Evolutionary conservation across 1,284 basidiomycete species (phyloP).

Genomic region (Ganoderma lucidum): DNA sequence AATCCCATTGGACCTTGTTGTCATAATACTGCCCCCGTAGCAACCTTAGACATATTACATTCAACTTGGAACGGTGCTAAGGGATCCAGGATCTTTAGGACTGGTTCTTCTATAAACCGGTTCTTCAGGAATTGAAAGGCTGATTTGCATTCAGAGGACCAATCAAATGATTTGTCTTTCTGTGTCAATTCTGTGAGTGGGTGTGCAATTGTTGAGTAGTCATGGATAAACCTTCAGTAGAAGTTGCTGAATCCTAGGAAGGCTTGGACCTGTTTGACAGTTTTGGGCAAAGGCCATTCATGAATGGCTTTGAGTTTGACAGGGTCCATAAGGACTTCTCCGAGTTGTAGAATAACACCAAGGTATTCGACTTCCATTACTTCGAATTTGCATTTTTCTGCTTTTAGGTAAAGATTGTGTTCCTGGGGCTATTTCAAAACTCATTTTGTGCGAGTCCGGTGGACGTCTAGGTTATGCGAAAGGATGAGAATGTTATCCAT

Average conservation of each 20-base stretch:
- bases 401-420: neutral
- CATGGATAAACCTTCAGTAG: conserved; percentile 36
- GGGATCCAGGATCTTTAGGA: conserved; percentile 34
- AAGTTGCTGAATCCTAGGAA: conserved; percentile 56
- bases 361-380: too few relatives aligned
- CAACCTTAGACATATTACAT: conserved; percentile 29
- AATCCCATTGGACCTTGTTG: neutral
- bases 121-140: conserved; percentile 44
- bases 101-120: conserved; percentile 34
- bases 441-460: neutral
- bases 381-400: too few relatives aligned
- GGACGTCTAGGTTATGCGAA: neutral
- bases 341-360: neutral
- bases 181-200: too few relatives aligned
- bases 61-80: conserved; percentile 10
- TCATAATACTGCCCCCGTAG: neutral
- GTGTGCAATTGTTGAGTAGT: too few relatives aligned
- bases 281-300: conserved; percentile 45
- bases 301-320: conserved; percentile 47
- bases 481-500: conserved; percentile 18
- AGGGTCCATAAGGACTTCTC: conserved; percentile 45
- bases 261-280: conserved; percentile 37
- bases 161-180: conserved; percentile 25
- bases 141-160: conserved; percentile 23
- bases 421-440: neutral